Percentiles rank a stretch among this genome's conserved stretches.
Evolutionary conservation across 306 rosid genomes (phyloP).

Genomic region (Cicer chorassanicum): DNA sequence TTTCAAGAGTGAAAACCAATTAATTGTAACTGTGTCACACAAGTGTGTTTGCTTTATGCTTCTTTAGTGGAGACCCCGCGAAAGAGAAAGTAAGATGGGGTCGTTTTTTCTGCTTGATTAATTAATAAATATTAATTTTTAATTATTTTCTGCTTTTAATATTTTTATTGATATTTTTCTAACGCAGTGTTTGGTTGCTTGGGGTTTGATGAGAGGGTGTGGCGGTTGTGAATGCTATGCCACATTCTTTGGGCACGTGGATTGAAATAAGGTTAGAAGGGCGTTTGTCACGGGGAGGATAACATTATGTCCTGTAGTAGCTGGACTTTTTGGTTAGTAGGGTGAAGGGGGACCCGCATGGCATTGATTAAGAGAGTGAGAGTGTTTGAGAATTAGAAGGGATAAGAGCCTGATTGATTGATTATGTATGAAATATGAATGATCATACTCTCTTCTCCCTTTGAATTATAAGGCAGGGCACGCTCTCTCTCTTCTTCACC

Average conservation of each 20-base stretch:
- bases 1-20: conserved; percentile 33
- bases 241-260: conserved; percentile 36
- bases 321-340: conserved; percentile 25
- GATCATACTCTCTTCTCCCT: neutral
- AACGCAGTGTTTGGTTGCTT: neutral
- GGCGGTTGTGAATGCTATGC: neutral
- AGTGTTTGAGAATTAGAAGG: conserved; percentile 10
- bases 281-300: conserved; percentile 7
- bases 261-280: neutral
- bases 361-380: conserved; percentile 41
- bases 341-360: conserved; percentile 36
- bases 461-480: conserved; percentile 9
- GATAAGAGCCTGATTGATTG: conserved; percentile 50
- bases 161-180: neutral
- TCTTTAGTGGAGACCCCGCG: conserved; percentile 20
- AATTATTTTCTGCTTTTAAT: too few species aligned
- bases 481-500: neutral
- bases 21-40: neutral
- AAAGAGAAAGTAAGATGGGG: neutral
- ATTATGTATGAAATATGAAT: neutral
- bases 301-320: neutral
- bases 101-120: neutral
- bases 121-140: neutral
- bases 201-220: neutral
- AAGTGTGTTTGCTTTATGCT: neutral